These are phyloP conservation scores for Boletus rex-veris DNA, from an alignment of 768 basidiomycete species.

Conservation along the genomic window DNA sequence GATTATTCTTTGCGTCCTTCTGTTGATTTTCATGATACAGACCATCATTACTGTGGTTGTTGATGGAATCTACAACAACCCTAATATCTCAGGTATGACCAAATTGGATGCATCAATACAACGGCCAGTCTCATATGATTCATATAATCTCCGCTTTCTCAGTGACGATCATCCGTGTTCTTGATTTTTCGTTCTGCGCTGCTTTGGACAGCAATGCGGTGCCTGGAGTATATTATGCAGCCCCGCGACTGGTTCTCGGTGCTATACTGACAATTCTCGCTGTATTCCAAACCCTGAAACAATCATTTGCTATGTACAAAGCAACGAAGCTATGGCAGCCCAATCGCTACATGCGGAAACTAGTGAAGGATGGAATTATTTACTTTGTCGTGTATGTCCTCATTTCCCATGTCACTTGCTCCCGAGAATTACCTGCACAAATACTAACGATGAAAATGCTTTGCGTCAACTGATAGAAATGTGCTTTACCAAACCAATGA, in stretches of 20 bases:
- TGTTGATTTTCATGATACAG: neutral
- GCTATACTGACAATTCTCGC: neutral
- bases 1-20: neutral
- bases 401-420: no score
- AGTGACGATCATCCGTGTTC: neutral
- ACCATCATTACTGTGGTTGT: neutral
- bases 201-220: no score
- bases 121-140: neutral
- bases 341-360: neutral
- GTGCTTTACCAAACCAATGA: no score
- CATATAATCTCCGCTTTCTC: no score
- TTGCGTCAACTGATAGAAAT: no score
- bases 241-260: neutral
- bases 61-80: neutral
- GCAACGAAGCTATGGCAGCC: neutral
- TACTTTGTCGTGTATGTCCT: neutral
- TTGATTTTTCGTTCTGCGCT: neutral
- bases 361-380: neutral
- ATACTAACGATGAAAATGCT: no score
- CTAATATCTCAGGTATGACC: neutral
- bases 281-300: neutral
- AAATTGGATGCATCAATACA: neutral
- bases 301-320: neutral
- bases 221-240: no score
- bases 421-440: no score